Percentiles rank a stretch among this genome's conserved stretches.
phyloP scores from a whole-genome alignment of 768 basidiomycete genomes.

The Clitopilus passeckerianus region DNA sequence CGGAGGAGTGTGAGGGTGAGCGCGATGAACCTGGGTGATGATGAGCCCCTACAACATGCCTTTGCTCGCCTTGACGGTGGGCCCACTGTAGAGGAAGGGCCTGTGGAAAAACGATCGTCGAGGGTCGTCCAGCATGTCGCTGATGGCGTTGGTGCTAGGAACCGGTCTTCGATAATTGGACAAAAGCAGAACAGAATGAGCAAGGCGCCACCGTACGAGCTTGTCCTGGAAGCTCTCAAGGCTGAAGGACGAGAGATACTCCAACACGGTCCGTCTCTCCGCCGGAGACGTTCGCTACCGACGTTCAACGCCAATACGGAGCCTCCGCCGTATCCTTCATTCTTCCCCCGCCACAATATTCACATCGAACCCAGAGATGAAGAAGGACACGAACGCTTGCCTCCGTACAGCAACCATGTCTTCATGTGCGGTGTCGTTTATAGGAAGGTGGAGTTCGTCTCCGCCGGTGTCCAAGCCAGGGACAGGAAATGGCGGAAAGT shows the following conservation, averaged over 20 bases:
- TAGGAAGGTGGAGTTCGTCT: constrained; percentile 88
- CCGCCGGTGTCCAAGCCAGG: constrained; percentile 80
- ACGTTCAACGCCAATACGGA: constrained; percentile 51
- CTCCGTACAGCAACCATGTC: constrained; percentile 76
- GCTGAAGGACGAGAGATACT: neutral
- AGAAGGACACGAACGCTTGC: constrained; percentile 79
- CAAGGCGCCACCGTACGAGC: constrained; percentile 29
- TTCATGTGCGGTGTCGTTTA: constrained; percentile 79
- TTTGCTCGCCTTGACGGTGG: neutral
- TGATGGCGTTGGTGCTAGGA: neutral
- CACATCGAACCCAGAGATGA: constrained; percentile 58
- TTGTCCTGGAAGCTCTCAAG: constrained; percentile 30
- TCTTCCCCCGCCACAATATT: constrained; percentile 17
- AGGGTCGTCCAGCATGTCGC: neutral
- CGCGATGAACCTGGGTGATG: neutral
- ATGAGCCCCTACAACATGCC: neutral
- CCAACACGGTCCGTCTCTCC: constrained; percentile 7
- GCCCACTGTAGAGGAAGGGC: neutral
- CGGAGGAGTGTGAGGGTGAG: constrained; percentile 10
- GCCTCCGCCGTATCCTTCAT: constrained; percentile 66
- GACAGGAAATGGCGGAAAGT: constrained; percentile 92
- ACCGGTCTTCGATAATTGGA: constrained; percentile 5
- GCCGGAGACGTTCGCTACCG: constrained; percentile 68
- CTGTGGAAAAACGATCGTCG: constrained; percentile 5
- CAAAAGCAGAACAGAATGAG: constrained; percentile 21